phyloP scores from a whole-genome alignment of 306 rosid species.

The Vigna unguiculata region DNA sequence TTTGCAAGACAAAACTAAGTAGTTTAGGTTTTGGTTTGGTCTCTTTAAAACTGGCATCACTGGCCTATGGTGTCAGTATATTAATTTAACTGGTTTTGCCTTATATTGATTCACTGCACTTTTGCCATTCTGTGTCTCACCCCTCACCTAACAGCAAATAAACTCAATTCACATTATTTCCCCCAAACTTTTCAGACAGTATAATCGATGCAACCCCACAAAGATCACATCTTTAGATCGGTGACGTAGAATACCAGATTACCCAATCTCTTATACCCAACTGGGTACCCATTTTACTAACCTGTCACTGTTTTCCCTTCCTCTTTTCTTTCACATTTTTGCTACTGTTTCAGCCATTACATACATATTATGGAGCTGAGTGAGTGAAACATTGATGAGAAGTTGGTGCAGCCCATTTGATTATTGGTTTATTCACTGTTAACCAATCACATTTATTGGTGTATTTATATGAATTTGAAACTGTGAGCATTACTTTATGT shows the following conservation, averaged over 20 bases:
- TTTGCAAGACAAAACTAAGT: constrained; percentile 31
- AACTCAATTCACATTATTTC: constrained; percentile 36
- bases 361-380: constrained; percentile 7
- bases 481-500: constrained; percentile 42
- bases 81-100: constrained; percentile 45
- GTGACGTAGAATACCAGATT: constrained; percentile 31
- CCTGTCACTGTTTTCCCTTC: constrained; percentile 35
- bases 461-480: constrained; percentile 39
- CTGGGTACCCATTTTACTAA: constrained; percentile 27
- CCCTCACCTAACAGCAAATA: constrained; percentile 45
- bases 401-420: constrained; percentile 12
- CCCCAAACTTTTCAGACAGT: constrained; percentile 45
- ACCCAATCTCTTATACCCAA: constrained; percentile 23
- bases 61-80: constrained; percentile 44
- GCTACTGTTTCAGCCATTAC: constrained; percentile 26
- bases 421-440: constrained; percentile 17
- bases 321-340: constrained; percentile 40
- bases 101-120: constrained; percentile 37
- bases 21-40: constrained; percentile 41
- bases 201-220: constrained; percentile 49
- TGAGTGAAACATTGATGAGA: constrained; percentile 15
- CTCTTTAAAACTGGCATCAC: constrained; percentile 51
- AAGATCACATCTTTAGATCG: constrained; percentile 50
- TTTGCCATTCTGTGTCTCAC: constrained; percentile 46
- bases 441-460: constrained; percentile 39